These are phyloP conservation scores for Pelargonium cotyledonis DNA, from an alignment of 441 rosid species.

Conservation along the genomic window DNA sequence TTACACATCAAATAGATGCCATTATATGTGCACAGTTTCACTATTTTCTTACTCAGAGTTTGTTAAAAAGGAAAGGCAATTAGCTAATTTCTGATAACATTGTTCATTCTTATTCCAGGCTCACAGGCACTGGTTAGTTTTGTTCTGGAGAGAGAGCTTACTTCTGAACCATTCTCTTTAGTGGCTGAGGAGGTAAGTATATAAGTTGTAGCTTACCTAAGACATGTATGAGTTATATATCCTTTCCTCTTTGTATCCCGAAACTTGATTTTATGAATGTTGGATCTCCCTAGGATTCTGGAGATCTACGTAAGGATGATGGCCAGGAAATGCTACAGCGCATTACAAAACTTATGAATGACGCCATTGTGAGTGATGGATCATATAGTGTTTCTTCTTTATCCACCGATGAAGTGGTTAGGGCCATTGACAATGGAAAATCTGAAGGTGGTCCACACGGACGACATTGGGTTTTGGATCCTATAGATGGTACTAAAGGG, in stretches of 20 bases:
- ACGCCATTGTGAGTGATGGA: conserved; percentile 57
- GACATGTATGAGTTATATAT: too few relatives aligned
- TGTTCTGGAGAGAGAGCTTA: conserved; percentile 67
- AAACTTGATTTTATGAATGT: conserved; percentile 3
- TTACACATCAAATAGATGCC: too few relatives aligned
- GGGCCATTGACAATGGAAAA: conserved; percentile 71
- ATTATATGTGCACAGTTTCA: too few relatives aligned
- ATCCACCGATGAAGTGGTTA: conserved; percentile 61
- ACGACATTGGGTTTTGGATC: conserved; percentile 95
- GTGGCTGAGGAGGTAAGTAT: conserved; percentile 85
- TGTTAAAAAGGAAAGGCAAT: conserved; percentile 7
- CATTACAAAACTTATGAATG: conserved; percentile 74
- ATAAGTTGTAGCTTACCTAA: conserved; percentile 10
- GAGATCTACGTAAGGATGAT: conserved; percentile 54
- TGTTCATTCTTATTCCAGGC: conserved; percentile 34
- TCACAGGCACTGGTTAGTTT: conserved; percentile 86
- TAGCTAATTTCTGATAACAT: background rate
- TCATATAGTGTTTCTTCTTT: conserved; percentile 42
- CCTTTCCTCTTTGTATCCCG: background rate
- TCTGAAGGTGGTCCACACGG: conserved; percentile 87
- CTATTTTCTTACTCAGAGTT: background rate
- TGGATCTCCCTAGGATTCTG: conserved; percentile 58
- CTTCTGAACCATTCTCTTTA: conserved; percentile 58
- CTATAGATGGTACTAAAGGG: conserved; percentile 99
- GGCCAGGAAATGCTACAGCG: conserved; percentile 53